phyloP scores from a whole-genome alignment of 1,139 yeast genomes.

The Casaregolazyma lundiana region DNA sequence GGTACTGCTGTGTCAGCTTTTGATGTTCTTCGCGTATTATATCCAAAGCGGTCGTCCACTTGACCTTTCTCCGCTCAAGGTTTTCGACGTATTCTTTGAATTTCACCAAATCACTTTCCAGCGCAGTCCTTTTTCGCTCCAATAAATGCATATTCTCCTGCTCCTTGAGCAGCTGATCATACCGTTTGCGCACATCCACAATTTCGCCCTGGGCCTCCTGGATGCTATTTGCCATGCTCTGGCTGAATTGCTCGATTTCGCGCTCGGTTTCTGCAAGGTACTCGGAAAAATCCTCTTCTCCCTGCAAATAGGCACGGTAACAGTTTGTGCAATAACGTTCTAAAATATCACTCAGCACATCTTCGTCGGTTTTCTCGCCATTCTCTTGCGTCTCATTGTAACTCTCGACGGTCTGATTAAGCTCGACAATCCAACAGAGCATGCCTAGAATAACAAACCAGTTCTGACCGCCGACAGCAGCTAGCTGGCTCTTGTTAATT shows the following conservation, averaged over 20 bases:
- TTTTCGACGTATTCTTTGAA: conserved; percentile 66
- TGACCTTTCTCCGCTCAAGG: conserved; percentile 57
- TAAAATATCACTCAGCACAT: conserved; percentile 53
- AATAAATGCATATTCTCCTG: conserved; percentile 43
- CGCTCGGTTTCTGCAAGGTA: conserved; percentile 52
- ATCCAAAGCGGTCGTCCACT: conserved; percentile 57
- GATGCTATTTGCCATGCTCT: conserved; percentile 42
- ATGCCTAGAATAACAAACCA: conserved; percentile 85
- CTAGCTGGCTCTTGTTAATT: conserved; percentile 75
- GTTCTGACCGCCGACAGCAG: conserved; percentile 88
- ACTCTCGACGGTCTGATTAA: conserved; percentile 46
- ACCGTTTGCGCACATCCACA: conserved; percentile 33
- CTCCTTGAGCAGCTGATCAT: conserved; percentile 33
- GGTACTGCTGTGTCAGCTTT: conserved; percentile 43
- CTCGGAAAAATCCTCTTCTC: conserved; percentile 50
- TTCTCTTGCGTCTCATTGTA: conserved; percentile 31
- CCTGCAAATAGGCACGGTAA: conserved; percentile 61
- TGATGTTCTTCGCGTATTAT: conserved; percentile 54
- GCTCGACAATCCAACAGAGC: conserved; percentile 70
- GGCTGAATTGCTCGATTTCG: conserved; percentile 48
- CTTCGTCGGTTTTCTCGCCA: conserved; percentile 34
- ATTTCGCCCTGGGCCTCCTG: conserved; percentile 40
- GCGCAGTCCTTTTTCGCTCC: conserved; percentile 55
- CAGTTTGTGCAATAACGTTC: conserved; percentile 62
- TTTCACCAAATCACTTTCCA: conserved; percentile 67